Evolutionary conservation across 148 eudicot genomes (phyloP), one percentile per base, ranked within the genome.

Genomic region (Drosera capensis): DNA sequence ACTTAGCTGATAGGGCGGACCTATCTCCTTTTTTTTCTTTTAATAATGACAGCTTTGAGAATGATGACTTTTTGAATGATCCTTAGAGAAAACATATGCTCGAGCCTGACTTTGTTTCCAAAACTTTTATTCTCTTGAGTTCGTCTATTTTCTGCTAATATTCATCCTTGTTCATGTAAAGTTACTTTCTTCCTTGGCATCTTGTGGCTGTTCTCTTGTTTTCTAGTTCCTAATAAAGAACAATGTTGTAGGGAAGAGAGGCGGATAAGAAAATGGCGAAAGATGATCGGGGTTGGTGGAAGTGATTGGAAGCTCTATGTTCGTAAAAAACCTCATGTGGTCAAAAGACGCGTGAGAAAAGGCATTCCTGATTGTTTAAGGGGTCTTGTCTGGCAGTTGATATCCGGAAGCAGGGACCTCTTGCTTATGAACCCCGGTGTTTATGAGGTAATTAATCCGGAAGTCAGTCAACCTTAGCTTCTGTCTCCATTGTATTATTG

Each of bases 321-420:
- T 37, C 68, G 78, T 57, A 73, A 85, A 64, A 90, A 85, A 64
- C 99, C 95, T 47, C 80, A 71, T 44, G 77, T 85, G 55, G 94
- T 90, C 23, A 85, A 85, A 66, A 71, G 99, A 40, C 86, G 95
- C 25, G 73, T 90, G 43, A 71, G 99, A 51, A 85, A 90, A 70
- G 99, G 99, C 54, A 75, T 90, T 55, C 95, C 99, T 63, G 95
- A 90, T 79, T 85, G 99, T 63, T 66, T 90, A 48, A 80, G 99
- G 61, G 93, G 99, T 25, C 94, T 85, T 71, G 99, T 85, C 48
- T 90, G 99, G 99, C 99, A 90, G 56, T 66, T 90, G 64, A 70
- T 85, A 35, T 90, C 99, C 18, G 99, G 99, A 59, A 90, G 99
- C 53, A 79, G 95, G 43, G 99, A 84, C 64, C 94, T 90, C 63